Percentiles rank a stretch among this genome's conserved stretches.
These are phyloP conservation scores for Carex cristatella DNA, from an alignment of 176 grass and related monocot species.

Conservation along the genomic window DNA sequence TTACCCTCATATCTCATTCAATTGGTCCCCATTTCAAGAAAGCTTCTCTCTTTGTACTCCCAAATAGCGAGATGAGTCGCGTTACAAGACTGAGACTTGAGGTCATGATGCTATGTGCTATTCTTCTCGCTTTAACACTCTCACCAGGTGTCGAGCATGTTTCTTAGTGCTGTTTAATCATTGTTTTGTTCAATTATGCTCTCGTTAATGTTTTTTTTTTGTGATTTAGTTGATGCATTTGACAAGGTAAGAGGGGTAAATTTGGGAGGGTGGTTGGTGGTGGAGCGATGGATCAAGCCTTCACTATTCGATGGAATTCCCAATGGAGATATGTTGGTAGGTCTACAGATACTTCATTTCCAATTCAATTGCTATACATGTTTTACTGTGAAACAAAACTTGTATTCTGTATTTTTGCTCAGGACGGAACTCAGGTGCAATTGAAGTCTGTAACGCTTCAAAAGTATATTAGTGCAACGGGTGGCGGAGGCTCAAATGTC, in stretches of 20 bases:
- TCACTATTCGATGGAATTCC: constrained; percentile 71
- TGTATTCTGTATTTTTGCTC: constrained; percentile 15
- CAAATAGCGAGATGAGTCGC: constrained; percentile 3
- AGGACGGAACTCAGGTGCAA: constrained; percentile 83
- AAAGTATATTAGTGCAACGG: constrained; percentile 44
- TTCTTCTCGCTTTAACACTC: constrained; percentile 14
- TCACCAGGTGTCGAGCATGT: constrained; percentile 12
- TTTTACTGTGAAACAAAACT: background rate
- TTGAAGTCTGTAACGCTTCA: constrained; percentile 65
- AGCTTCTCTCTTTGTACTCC: constrained; percentile 7
- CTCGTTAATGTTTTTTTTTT: background rate
- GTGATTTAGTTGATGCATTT: constrained; percentile 37
- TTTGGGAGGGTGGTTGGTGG: constrained; percentile 83
- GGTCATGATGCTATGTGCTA: constrained; percentile 15
- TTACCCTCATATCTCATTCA: background rate
- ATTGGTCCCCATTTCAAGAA: constrained; percentile 7
- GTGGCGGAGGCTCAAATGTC: constrained; percentile 45
- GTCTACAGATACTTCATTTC: constrained; percentile 12
- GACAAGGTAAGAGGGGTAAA: constrained; percentile 66
- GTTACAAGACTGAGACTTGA: constrained; percentile 10
- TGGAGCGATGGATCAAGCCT: constrained; percentile 87
- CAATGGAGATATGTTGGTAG: constrained; percentile 78
- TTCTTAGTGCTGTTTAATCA: background rate
- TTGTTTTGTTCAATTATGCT: background rate
- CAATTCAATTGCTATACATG: background rate